Base-by-base conservation (phyloP, 2,329 filamentous ascomycete species). In the Colletotrichum tanaceti region DNA sequence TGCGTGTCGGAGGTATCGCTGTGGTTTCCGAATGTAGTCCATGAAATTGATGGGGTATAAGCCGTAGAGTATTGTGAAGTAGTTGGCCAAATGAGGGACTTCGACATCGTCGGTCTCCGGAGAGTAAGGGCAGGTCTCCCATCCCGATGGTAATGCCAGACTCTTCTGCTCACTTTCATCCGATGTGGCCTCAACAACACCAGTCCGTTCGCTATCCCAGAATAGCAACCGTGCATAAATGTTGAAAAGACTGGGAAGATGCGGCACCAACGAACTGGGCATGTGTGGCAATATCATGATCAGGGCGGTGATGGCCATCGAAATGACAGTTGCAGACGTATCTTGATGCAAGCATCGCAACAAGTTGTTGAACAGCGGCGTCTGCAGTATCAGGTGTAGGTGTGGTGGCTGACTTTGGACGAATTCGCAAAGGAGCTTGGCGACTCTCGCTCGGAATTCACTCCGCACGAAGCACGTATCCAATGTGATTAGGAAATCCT, bases 231-330 rank as follows among this genome's bases (percentile, higher is more conserved):
- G 85, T 63, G 90, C 91, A 77, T 96, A 96, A 60, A 96, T 90
- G 70, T 94, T 90, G 83, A 95, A 96, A 20, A 96, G 82, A 22
- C 88, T 87, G 38, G 92, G 90, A 6, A 96, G 83, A 74, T 91
- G 86, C 0, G 87, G 85, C 2, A 89, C 88, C 16, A 94, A 80
- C 2, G 90, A 90, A 72, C 87, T 90, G 1, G 92, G 92, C 78
- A 95, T 92, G 75, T 94, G 92, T 1, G 93, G 93, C 58, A 96
- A 78, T 35, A 95, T 88, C 93, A 96, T 96, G 72, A 93, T 90
- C 67, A 96, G 79, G 9, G 89, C 87, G 5, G 91, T 92, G 60
- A 96, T 81, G 1, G 92, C 91, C 50, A 93, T 82, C 1, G 92
- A 92, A n/a, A 95, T 85, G 3, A 91, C 88, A 0, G 90, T 90